Evolutionary conservation across 1,284 basidiomycete species (phyloP).

Genomic region (Leccinum laetum): DNA sequence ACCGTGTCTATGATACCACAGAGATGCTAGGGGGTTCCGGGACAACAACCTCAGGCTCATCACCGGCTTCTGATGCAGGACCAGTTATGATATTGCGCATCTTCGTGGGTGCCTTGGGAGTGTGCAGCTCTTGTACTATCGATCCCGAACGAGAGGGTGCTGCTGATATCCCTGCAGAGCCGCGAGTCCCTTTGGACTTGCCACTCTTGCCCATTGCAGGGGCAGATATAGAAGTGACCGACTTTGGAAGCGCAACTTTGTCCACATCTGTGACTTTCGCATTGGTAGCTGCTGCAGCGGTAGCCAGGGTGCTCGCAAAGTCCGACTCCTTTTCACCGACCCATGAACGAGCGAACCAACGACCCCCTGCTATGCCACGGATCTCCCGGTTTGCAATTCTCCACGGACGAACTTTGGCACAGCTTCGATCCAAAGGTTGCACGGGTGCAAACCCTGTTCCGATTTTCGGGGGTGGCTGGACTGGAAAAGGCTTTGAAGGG

Average conservation of each 20-base stretch:
- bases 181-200: slow-evolving; percentile 40
- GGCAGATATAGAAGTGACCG: slow-evolving; percentile 39
- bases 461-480: slow-evolving; percentile 73
- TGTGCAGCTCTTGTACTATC: slow-evolving; percentile 41
- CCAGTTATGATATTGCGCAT: slow-evolving; percentile 53
- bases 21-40: slow-evolving; percentile 22
- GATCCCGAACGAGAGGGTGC: slow-evolving; percentile 57
- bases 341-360: slow-evolving; percentile 76
- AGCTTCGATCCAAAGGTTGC: slow-evolving; percentile 61
- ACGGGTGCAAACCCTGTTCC: slow-evolving; percentile 67
- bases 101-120: slow-evolving; percentile 51
- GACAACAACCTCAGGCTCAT: slow-evolving; percentile 37
- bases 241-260: slow-evolving; percentile 32
- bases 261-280: slow-evolving; percentile 33
- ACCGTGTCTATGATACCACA: slow-evolving; percentile 18
- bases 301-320: slow-evolving; percentile 38
- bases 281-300: slow-evolving; percentile 29
- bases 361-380: slow-evolving; percentile 74
- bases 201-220: slow-evolving; percentile 35
- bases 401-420: slow-evolving; percentile 66
- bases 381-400: slow-evolving; percentile 71
- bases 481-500: slow-evolving; percentile 75
- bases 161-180: slow-evolving; percentile 41
- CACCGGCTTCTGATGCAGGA: slow-evolving; percentile 44
- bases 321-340: slow-evolving; percentile 79